Base-by-base conservation (phyloP, 169 alveolate species). In the Eimeria maxima region DNA sequence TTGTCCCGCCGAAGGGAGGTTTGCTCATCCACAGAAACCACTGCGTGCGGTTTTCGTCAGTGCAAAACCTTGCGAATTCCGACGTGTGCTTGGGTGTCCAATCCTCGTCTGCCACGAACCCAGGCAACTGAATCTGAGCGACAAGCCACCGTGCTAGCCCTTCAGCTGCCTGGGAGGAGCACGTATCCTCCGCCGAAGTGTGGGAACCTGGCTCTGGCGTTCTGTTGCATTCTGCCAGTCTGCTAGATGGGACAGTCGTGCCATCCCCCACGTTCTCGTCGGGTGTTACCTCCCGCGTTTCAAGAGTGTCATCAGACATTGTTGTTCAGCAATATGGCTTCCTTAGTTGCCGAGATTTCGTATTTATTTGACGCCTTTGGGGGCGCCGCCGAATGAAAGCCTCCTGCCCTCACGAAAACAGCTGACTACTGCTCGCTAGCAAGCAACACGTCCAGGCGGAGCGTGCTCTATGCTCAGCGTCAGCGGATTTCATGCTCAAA, bases 51-150 rank as follows among this genome's bases (percentile, higher is more conserved):
- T 11, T 33, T 22, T 57, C 50, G 45, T 57, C 78, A 63, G 60
- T 29, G 93, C 83, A 87, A 42, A 87, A 87, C n/a, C 60, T 57
- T 24, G 81, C 55, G 42, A 87, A 63, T 87, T 87, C 93, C 78
- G 33, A 3, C 63, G 93, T 87, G 81, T 87, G 93, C 13, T 87
- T 65, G 29, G 83, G 93, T 22, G 93, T 87, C 93, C 93, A 87
- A 18, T 87, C 93, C n/a, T 87, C 93, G 63, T 87, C 93, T 42
- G 93, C 93, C 45, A 87, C 93, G 76, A 87, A 87, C 33, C 93
- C 81, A 60, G 93, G 81, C 93, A 87, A 87, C 81, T 87, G 93
- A 24, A 87, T 87, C 18, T 87, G 93, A 27, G 93, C 93, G 13
- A 60, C 53, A 4, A 87, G 78, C 93, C 93, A 87, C 18, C 29